Base-by-base conservation (phyloP, 2,329 filamentous ascomycete genomes). In the Paracamarosporium sp. region DNA sequence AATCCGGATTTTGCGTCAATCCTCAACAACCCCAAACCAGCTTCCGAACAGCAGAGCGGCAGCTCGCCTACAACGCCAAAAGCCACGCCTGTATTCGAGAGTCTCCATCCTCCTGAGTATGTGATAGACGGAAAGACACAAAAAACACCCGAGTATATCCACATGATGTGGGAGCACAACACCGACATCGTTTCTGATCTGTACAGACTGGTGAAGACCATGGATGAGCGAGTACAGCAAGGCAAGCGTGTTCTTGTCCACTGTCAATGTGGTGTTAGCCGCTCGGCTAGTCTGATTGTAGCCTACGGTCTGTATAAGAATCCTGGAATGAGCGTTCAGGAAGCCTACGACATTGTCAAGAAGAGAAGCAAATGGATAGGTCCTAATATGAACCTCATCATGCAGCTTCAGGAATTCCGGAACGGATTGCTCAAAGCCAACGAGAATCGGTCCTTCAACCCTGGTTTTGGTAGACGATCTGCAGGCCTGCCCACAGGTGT, bases 301-400 rank as follows among this genome's bases (percentile, higher is more conserved):
- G 91, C 91, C 20, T 96, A 94, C 62, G 91, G 91, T 41, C 79
- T 96, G 56, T 95, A 91, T 75, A 89, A 89, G 71, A 90, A 92
- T 59, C 90, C 91, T 1, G 84, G 87, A 5, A 79, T 92, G 67
- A 91, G 85, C 65, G 90, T 94, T 52, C 93, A 94, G 69, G 90
- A 94, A 72, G 90, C 91, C 2, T 95, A 95, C 72, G 88, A 92
- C 71, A 85, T 88, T 2, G 91, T 92, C 2, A 92, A 96, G 77
- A 84, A 86, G 53, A 90, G 90, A 78, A 95, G 91, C 75, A 87
- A 85, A 70, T 96, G 92, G 91, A 94, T 96, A 66, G 93, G 91
- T 57, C 91, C 91, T 0, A 96, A 96, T 75, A 96, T 96, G 92
- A 91, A 91, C 65, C 82, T 96, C 64, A 93, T 96, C 83, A 95